Evolutionary conservation across 768 basidiomycete species (phyloP), one percentile per base, ranked within the genome.

Genomic region (Collybia mongolica): DNA sequence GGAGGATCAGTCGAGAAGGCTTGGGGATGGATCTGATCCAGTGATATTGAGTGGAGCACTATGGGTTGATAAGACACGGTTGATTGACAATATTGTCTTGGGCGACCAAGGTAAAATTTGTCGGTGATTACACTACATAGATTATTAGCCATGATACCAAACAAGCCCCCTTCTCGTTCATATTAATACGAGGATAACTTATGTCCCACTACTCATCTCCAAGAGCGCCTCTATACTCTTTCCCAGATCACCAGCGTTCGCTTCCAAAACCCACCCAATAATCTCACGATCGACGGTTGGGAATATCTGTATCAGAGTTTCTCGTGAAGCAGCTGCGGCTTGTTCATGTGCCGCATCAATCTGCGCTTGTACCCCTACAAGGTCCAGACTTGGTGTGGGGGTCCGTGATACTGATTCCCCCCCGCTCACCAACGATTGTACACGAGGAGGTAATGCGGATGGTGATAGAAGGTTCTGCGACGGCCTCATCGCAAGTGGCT

Each of bases 21-120:
- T 55, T 50, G 55, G 55, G n/a, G 64, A 66, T 4, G 59, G 58
- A 5, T 56, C 61, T 12, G 62, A 63, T 53, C 63, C 65, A 53
- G 82, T 87, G 24, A 81, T 97, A 18, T 59, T 98, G 44, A 96
- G 93, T 53, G 94, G 93, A 2, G 93, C 92, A 23, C 60, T 95
- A 54, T 89, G 87, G 80, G 80, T 95, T 2, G 92, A 91, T 36
- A 79, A 76, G 63, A 98, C 94, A 36, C 78, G 95, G 56, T 65
- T 99, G 57, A 98, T 99, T 38, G 96, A 99, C 68, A 99, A 98
- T 64, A 66, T 97, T 45, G 71, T 97, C 38, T 66, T 97, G 1
- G 93, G 84, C 7, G 72, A 81, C 57, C 53, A 60, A 7, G 62
- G 54, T 39, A 64, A 55, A 18, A 69, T 79, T 49, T 41, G 29